Conservation (phyloP, 352 stramenopile genomes). For the Pilasporangium apinafurcum region DNA sequence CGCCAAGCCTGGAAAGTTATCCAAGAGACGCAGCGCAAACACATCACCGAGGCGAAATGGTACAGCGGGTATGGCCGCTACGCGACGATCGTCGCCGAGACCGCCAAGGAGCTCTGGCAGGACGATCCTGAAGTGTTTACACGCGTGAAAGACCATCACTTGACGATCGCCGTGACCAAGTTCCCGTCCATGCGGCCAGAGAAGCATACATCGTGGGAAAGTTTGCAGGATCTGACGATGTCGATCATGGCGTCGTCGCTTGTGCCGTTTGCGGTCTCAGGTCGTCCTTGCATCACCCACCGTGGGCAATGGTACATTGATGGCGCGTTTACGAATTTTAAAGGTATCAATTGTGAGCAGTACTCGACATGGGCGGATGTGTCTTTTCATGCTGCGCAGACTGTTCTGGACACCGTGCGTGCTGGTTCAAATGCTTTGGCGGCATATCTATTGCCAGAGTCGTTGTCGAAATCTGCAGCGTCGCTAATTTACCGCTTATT, state of each 20-base stretch:
- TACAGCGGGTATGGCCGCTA: constrained; percentile 66
- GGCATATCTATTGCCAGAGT: constrained; percentile 27
- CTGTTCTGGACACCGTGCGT: constrained; percentile 30
- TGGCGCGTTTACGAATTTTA: constrained; percentile 67
- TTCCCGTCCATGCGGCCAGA: constrained; percentile 53
- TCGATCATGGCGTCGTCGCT: constrained; percentile 65
- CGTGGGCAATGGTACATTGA: constrained; percentile 69
- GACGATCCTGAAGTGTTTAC: constrained; percentile 39
- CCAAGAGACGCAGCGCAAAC: constrained; percentile 36
- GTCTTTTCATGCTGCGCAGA: constrained; percentile 42
- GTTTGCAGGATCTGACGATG: constrained; percentile 48
- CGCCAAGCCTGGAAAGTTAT: constrained; percentile 39
- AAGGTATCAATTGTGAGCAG: constrained; percentile 45
- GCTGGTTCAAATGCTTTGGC: constrained; percentile 25
- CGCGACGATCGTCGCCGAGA: constrained; percentile 40
- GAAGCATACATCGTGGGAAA: constrained; percentile 45
- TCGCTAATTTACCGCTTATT: constrained; percentile 38
- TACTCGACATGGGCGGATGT: constrained; percentile 58
- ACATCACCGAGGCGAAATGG: constrained; percentile 33
- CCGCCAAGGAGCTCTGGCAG: constrained; percentile 44
- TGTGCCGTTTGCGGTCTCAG: constrained; percentile 62
- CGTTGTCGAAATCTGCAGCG: constrained; percentile 32
- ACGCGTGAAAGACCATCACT: constrained; percentile 26
- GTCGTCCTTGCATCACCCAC: constrained; percentile 49
- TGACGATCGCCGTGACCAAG: constrained; percentile 56